Evolutionary conservation across 495 filamentous ascomycete species (phyloP), one percentile per base, ranked within the genome.

Genomic region (Staphylotrichum tortipilum): DNA sequence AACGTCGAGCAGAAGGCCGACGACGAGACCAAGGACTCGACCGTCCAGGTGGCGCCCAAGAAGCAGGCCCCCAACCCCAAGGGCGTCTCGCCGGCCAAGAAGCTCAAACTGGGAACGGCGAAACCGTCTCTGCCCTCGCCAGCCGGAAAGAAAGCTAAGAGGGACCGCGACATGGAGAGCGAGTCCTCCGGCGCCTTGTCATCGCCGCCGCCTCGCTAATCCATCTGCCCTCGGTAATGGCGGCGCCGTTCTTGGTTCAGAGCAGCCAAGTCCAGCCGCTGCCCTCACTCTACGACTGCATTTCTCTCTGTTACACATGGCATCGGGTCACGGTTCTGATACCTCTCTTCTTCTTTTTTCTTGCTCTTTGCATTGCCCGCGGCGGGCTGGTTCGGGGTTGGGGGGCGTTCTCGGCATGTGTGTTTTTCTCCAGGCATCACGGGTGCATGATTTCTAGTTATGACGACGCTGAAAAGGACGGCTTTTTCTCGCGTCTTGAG

Each of bases 181-280:
- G 73, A 75, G 54, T 75, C 72, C 19, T 74, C 72, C 10, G 73
- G 69, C 1, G 76, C 72, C 1, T 47, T 77, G 22, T 77, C 74
- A 0, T 75, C 74, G 10, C 73, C 73, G 6, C 74, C 73, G n/a
- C 43, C 18, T 11, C 58, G 47, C 24, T 58, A 31, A 45, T 3
- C 14, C 8, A 29, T 8, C 31, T 4, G 4, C 3, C 15, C n/a
- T n/a, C n/a, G n/a, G n/a, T n/a, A 21, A 21, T 15, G 19, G 2
- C 7, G 6, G 26, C 26, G 26, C 26, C 26, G 26, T 28, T 10
- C 26, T 10, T 10, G 26, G n/a, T n/a, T 21, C 39, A 15, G 8
- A 26, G 19, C 14, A 15, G 6, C 35, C 28, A 52, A 44, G 34
- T 15, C 41, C 11, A 7, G 26, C 22, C 10, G 18, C 28, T 42